A percentile compares a stretch with the other conserved stretches of the same genome.
Conservation (phyloP, 345 rosid species). For the rapeseed (Brassica napus) region Da-Ae NC_063437.1:15770001-15770500, state of each 20-base stretch:
- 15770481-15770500: slow-evolving; percentile 35
- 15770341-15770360: neutral
- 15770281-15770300: neutral
- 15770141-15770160: neutral
- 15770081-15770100: neutral
- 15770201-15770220: slow-evolving; percentile 18
- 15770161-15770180: neutral
- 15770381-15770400: slow-evolving; percentile 33
- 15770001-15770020: neutral
- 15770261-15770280: slow-evolving; percentile 41
- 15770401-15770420: slow-evolving; percentile 27
- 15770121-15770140: neutral
- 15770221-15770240: slow-evolving; percentile 36
- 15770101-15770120: neutral
- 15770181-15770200: neutral
- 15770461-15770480: slow-evolving; percentile 29
- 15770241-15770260: slow-evolving; percentile 38
- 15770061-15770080: neutral
- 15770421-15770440: slow-evolving; percentile 18
- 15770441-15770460: slow-evolving; percentile 27
- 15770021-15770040: neutral
- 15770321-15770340: neutral
- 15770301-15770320: neutral
- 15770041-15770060: neutral
- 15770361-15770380: slow-evolving; percentile 39